Evolutionary conservation across 768 basidiomycete species (phyloP).

Genomic region (Pseudohyphozyma bogoriensis): DNA sequence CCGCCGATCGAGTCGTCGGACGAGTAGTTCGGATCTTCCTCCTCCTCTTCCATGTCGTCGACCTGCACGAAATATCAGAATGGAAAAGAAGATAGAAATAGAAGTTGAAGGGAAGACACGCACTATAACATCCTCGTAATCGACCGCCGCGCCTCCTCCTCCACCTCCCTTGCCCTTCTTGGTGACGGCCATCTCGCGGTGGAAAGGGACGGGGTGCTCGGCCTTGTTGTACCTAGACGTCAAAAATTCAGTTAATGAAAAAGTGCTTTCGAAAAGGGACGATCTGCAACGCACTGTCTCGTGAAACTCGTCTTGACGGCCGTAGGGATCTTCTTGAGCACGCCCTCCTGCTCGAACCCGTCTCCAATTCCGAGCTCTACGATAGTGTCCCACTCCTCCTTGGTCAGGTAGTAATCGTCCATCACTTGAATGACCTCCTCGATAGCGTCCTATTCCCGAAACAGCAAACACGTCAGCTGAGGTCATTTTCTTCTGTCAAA

Average conservation of each 20-base stretch:
- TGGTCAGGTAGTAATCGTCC: conserved; percentile 88
- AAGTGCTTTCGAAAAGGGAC: neutral
- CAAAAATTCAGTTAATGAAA: neutral
- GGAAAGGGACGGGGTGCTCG: conserved; percentile 91
- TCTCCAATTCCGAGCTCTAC: conserved; percentile 85
- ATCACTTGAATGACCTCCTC: conserved; percentile 73
- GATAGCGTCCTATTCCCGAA: conserved; percentile 52
- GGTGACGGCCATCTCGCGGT: conserved; percentile 71
- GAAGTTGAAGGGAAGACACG: conserved; percentile 3
- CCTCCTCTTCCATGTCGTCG: conserved; percentile 17
- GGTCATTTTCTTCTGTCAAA: conserved; percentile 5
- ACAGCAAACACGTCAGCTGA: conserved; percentile 1
- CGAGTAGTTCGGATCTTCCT: neutral
- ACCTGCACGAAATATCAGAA: conserved; percentile 16
- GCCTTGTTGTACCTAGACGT: conserved; percentile 66
- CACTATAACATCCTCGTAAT: conserved; percentile 67
- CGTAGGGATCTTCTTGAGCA: conserved; percentile 72
- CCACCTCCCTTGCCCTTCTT: conserved; percentile 37
- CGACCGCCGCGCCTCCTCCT: conserved; percentile 56
- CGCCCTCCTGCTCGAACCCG: conserved; percentile 53
- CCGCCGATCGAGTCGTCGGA: conserved; percentile 31
- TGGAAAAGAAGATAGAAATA: neutral
- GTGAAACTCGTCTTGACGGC: conserved; percentile 79
- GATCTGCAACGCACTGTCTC: conserved; percentile 50
- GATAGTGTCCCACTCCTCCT: conserved; percentile 94